Base-by-base conservation (phyloP, 2,329 filamentous ascomycete species). In the Clonostachys byssicola region DNA sequence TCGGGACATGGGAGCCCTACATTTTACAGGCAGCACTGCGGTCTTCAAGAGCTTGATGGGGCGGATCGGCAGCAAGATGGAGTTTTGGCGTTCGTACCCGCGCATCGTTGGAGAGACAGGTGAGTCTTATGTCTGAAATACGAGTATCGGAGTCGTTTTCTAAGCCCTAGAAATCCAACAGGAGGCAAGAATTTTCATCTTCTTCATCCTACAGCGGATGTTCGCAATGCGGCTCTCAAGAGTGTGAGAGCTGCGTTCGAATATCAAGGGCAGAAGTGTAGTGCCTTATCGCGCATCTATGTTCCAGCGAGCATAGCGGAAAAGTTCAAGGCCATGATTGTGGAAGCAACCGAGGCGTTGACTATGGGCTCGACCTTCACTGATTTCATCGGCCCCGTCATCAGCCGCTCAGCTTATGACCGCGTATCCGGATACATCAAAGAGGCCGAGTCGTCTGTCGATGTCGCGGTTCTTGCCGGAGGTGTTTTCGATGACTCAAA, bases 171-270 rank as follows among this genome's bases (percentile, higher is more conserved):
- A 7, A 23, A 23, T 6, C 20, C 20, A 23, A 23, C 20, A 23
- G 66, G 69, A 44, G 73, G 73, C 47, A 77, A 77, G 67, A 77
- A 77, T 60, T 77, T 77, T 62, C 72, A 74, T 38, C 57, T 78
- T n/a, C 51, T 78, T 36, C 74, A 78, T 56, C 52, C 61, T 0
- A 70, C 72, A 4, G 73, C 72, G 12, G 71, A 76, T 49, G 53
- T 76, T 38, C 57, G 60, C n/a, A 75, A 70, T 51, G 72, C 72
- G 1, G 73, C 63, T 8, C 56, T 67, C 38, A 66, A 74, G 50
- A 75, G 73, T 3, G 66, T 76, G 42, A 67, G 73, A 18, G 71
- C 67, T 18, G 67, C 72, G 1, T 77, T 75, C 51, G 74, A 77
- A 58, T 77, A 72, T 56, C 68, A 73, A 49, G 74, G 74, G 16